Conservation (phyloP, 2,329 filamentous ascomycete genomes). For the Bipolaris bicolor region DNA sequence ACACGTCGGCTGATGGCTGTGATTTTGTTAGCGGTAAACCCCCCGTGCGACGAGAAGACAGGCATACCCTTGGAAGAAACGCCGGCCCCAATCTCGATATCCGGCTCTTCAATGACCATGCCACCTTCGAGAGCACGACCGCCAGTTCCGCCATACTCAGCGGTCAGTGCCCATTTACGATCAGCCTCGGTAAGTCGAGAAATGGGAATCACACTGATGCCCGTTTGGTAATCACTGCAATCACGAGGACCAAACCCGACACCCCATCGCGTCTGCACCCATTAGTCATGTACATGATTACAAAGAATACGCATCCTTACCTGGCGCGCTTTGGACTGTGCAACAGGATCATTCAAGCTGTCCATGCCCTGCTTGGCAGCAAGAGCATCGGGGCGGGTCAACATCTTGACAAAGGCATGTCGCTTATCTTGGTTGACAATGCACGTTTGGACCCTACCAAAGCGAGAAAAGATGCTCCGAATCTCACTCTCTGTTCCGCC, state of each 20-base stretch:
- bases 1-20: conserved; percentile 46
- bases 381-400: conserved; percentile 83
- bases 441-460: conserved; percentile 90
- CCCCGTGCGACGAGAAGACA: not conserved
- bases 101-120: conserved; percentile 92
- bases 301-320: conserved; percentile 28
- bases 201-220: conserved; percentile 92
- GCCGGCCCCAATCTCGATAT: conserved; percentile 97
- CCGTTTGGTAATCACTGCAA: conserved; percentile 93
- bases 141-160: conserved; percentile 90
- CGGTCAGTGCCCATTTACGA: conserved; percentile 94
- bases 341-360: conserved; percentile 71
- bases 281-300: conserved; percentile 22
- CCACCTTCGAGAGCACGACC: conserved; percentile 79
- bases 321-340: conserved; percentile 66
- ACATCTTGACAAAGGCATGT: conserved; percentile 99
- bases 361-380: conserved; percentile 88
- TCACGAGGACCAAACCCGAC: conserved; percentile 96
- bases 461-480: conserved; percentile 77
- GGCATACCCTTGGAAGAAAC: conserved; percentile 84
- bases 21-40: conserved; percentile 17
- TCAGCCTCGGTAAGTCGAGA: conserved; percentile 93
- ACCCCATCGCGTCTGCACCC: conserved; percentile 85
- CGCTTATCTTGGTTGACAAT: conserved; percentile 98
- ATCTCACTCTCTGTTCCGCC: conserved; percentile 76